Evolutionary conservation across 2,329 filamentous ascomycete species (phyloP).

Genomic region (Xylaria sp.): DNA sequence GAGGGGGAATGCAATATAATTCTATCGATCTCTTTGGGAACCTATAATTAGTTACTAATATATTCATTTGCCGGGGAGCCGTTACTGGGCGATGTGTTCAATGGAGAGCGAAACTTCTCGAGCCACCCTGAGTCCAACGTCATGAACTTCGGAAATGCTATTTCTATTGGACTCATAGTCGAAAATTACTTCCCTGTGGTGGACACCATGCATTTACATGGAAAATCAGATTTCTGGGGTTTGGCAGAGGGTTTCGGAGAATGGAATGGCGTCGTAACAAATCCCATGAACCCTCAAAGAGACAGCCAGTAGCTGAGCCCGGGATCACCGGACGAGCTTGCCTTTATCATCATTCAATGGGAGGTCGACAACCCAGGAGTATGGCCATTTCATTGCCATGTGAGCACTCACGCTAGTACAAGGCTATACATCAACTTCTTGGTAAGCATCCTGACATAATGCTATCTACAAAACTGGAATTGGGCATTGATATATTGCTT

Average conservation of each 20-base stretch:
- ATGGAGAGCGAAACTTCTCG: background rate
- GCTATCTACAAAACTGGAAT: no score
- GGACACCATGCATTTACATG: background rate
- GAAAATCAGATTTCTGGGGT: background rate
- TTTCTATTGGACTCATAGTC: background rate
- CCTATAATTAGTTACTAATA: no score
- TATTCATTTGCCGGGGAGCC: no score
- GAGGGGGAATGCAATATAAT: no score
- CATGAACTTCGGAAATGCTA: background rate
- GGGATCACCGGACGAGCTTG: no score
- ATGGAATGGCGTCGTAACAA: slow-evolving; percentile 38
- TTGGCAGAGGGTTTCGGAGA: slow-evolving; percentile 13
- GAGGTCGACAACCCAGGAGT: slow-evolving; percentile 57
- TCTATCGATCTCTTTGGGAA: no score
- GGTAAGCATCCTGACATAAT: background rate
- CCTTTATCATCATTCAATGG: slow-evolving; percentile 55
- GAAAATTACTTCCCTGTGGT: background rate
- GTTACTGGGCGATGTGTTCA: no score
- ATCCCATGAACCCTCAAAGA: slow-evolving; percentile 50
- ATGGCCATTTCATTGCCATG: slow-evolving; percentile 46
- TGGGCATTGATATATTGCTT: no score
- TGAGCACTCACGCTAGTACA: slow-evolving; percentile 5
- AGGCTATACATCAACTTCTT: background rate
- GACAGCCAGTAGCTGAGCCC: slow-evolving; percentile 50
- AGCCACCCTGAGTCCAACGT: background rate